Conservation (phyloP, 257 asterid genomes). For the Petrea volubilis region DNA sequence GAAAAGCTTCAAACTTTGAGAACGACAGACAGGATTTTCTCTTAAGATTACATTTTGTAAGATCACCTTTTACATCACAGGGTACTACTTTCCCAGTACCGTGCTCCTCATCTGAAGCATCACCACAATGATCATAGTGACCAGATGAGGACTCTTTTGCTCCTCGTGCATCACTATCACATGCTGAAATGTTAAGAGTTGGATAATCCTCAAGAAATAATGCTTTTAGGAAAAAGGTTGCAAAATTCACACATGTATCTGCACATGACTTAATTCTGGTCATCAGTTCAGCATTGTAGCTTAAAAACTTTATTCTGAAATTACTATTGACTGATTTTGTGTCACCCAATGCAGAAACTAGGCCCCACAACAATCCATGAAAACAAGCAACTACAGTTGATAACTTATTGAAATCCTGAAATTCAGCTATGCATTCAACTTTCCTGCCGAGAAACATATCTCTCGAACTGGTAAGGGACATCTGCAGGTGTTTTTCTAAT, state of each 20-base stretch:
- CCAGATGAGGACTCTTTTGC: slow-evolving; percentile 22
- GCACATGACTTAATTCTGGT: slow-evolving; percentile 42
- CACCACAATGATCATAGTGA: slow-evolving; percentile 26
- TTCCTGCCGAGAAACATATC: slow-evolving; percentile 31
- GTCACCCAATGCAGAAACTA: slow-evolving; percentile 52
- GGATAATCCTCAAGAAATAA: slow-evolving; percentile 59
- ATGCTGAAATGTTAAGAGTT: slow-evolving; percentile 26
- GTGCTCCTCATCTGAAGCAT: slow-evolving; percentile 35
- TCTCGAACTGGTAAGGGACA: slow-evolving; percentile 31
- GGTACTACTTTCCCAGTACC: slow-evolving; percentile 22
- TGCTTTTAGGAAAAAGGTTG: slow-evolving; percentile 34
- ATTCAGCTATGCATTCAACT: slow-evolving; percentile 33
- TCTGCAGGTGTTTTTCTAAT: slow-evolving; percentile 47
- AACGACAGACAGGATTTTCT: slow-evolving; percentile 27
- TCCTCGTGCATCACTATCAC: slow-evolving; percentile 15
- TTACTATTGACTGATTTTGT: slow-evolving; percentile 30
- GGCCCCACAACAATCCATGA: slow-evolving; percentile 78
- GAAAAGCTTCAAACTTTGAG: slow-evolving; percentile 49
- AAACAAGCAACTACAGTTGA: slow-evolving; percentile 59
- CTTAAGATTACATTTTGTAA: slow-evolving; percentile 22
- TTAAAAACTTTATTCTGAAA: slow-evolving; percentile 35
- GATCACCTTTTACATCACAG: slow-evolving; percentile 31
- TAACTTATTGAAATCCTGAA: slow-evolving; percentile 47
- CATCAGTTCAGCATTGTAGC: slow-evolving; percentile 41
- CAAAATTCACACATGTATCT: slow-evolving; percentile 44